Base-by-base conservation (phyloP, 768 basidiomycete species). In the Psilocybe subaeruginosa region DNA sequence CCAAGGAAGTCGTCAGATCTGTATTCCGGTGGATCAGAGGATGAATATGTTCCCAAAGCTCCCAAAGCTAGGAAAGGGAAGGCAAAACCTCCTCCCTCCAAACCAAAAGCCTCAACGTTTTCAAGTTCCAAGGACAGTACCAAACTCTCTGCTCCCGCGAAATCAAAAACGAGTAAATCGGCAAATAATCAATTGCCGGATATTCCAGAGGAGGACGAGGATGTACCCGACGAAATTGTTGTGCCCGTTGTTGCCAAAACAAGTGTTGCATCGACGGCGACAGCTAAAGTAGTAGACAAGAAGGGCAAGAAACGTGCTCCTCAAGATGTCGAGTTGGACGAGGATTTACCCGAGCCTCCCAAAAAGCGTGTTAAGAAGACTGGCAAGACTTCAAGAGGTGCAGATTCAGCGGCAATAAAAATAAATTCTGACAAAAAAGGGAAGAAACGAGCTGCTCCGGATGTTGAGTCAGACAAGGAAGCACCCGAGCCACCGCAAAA, bases 21-120 rank as follows among this genome's bases (percentile, higher is more conserved):
- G 23, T 65, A 62, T 17, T 65, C 64, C 9, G 60, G 54, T n/a
- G 64, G 56, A 8, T 68, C 67, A 43, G 65, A 64, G 56, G 69
- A 63, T 51, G 69, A 60, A 50, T 67, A 64, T 54, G 62, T 62
- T 2, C 66, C 66, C 37, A 47, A 23, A 53, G n/a, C 37, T 8
- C 37, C 60, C 17, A 33, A 39, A 41, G 3, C 56, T 16, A 27
- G 14, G 17, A 50, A 55, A 53, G 33, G 14, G 4, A 53, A 53
- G 17, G n/a, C 30, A 4, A 31, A 53, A 27, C 16, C 31, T n/a
- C 31, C 8, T 8, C 11, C 31, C 9, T 17, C 51, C n/a, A 35
- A 53, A 17, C 11, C 31, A 37, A 17, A 14, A 53, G 33, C 51
- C 16, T 19, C 51, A 3, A 17, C 29, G 11, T 35, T 11, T n/a